phyloP scores from a whole-genome alignment of 2,329 filamentous ascomycete species.

The Leptodontidium sp. region DNA sequence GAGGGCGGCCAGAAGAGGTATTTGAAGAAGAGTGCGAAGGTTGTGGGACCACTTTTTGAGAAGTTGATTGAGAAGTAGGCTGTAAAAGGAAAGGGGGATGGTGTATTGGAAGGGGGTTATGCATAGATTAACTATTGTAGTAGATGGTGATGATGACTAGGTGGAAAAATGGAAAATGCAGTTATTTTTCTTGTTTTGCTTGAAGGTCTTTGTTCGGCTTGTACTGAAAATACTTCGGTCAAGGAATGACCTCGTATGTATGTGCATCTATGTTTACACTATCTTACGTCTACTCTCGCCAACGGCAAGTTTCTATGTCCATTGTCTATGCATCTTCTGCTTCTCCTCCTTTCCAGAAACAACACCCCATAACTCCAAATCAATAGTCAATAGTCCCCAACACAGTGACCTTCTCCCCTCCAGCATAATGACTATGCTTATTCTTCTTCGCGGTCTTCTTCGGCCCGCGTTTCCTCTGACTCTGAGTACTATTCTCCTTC shows the following conservation, averaged over 20 bases:
- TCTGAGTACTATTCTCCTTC: slow-evolving; percentile 35
- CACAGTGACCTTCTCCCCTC: slow-evolving; percentile 45
- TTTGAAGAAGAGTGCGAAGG: slow-evolving; percentile 84
- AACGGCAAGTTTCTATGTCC: not conserved
- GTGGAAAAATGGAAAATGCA: not conserved
- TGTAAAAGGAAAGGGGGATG: slow-evolving; percentile 4
- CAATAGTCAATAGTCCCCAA: slow-evolving; percentile 39
- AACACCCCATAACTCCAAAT: not conserved
- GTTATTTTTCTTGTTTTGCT: not conserved
- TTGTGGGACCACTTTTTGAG: slow-evolving; percentile 75
- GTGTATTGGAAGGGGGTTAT: not conserved
- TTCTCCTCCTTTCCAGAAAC: not conserved
- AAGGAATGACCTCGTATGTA: too few relatives aligned
- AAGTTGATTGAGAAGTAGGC: slow-evolving; percentile 70
- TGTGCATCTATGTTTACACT: not conserved
- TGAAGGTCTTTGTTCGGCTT: not conserved
- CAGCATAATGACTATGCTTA: slow-evolving; percentile 40
- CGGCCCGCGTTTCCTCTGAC: slow-evolving; percentile 8
- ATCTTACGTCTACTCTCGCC: not conserved
- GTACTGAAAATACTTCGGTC: not conserved
- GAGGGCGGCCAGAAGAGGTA: slow-evolving; percentile 78
- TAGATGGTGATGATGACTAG: not conserved
- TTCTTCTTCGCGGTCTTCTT: slow-evolving; percentile 41
- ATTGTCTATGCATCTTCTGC: not conserved
- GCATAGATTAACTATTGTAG: not conserved